Conservation (phyloP, 2,329 filamentous ascomycete species). For the Zarea fungicola region DNA sequence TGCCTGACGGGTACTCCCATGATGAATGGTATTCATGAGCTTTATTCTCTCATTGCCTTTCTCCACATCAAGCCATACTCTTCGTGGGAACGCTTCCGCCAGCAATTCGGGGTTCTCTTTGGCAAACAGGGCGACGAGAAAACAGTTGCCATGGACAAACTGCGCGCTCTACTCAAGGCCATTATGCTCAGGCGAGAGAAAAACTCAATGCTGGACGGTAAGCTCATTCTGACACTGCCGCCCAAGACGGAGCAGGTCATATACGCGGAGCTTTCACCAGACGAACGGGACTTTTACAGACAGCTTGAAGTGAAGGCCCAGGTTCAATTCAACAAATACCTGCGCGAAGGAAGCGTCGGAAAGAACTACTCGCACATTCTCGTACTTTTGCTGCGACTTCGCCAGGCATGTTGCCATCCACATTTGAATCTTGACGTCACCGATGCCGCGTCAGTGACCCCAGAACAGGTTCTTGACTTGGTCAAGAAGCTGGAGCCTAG, state of each 20-base stretch:
- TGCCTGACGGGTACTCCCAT: conserved; percentile 78
- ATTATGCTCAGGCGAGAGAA: conserved; percentile 82
- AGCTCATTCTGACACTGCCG: conserved; percentile 73
- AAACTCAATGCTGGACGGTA: conserved; percentile 69
- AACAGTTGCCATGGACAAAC: conserved; percentile 60
- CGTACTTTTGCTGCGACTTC: conserved; percentile 73
- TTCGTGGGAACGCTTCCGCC: conserved; percentile 55
- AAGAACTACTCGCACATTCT: conserved; percentile 71
- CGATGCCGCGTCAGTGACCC: conserved; percentile 34
- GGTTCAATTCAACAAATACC: conserved; percentile 70
- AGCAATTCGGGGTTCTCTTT: conserved; percentile 38
- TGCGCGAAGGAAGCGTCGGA: conserved; percentile 63
- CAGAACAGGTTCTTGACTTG: conserved; percentile 51
- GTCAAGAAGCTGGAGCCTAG: conserved; percentile 54
- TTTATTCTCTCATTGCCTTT: conserved; percentile 74
- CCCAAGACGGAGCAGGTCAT: conserved; percentile 71
- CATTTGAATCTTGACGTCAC: conserved; percentile 29
- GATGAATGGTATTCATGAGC: conserved; percentile 77
- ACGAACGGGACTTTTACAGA: conserved; percentile 74
- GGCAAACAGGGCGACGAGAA: conserved; percentile 43
- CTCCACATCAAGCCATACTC: conserved; percentile 72
- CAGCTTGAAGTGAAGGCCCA: conserved; percentile 65
- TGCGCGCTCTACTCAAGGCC: conserved; percentile 72
- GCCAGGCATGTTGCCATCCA: conserved; percentile 57
- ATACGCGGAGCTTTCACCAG: conserved; percentile 63